Evolutionary conservation across 331 rosid genomes (phyloP).

Genomic region (Quercus lobata): DNA sequence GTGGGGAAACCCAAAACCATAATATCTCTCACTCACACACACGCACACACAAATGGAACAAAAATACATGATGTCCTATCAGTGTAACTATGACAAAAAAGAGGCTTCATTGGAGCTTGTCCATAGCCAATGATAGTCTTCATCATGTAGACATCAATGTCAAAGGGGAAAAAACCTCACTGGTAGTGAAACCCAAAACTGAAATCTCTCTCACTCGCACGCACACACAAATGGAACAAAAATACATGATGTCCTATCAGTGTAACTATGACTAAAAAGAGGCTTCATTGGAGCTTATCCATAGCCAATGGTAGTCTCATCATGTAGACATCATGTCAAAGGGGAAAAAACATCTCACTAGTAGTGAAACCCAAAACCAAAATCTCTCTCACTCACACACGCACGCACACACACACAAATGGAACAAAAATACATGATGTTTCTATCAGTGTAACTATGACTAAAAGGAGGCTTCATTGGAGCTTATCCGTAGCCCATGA

Average conservation of each 20-base stretch:
- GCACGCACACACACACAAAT: background rate
- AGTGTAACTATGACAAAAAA: slow-evolving; percentile 84
- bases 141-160: slow-evolving; percentile 63
- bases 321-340: slow-evolving; percentile 47
- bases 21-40: background rate
- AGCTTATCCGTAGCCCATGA: slow-evolving; percentile 43
- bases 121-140: slow-evolving; percentile 45
- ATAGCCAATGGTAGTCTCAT: slow-evolving; percentile 44
- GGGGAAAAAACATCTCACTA: too few species aligned
- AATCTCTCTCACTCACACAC: too few species aligned
- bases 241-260: slow-evolving; percentile 55
- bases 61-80: slow-evolving; percentile 43
- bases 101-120: slow-evolving; percentile 52
- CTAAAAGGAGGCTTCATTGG: slow-evolving; percentile 55
- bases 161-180: background rate
- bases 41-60: background rate
- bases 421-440: slow-evolving; percentile 8
- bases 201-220: too few species aligned
- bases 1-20: too few species aligned
- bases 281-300: slow-evolving; percentile 61
- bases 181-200: background rate
- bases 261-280: slow-evolving; percentile 76
- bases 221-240: background rate
- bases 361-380: background rate
- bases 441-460: slow-evolving; percentile 98